phyloP scores from a whole-genome alignment of 257 asterid species.

The Striga asiatica region DNA sequence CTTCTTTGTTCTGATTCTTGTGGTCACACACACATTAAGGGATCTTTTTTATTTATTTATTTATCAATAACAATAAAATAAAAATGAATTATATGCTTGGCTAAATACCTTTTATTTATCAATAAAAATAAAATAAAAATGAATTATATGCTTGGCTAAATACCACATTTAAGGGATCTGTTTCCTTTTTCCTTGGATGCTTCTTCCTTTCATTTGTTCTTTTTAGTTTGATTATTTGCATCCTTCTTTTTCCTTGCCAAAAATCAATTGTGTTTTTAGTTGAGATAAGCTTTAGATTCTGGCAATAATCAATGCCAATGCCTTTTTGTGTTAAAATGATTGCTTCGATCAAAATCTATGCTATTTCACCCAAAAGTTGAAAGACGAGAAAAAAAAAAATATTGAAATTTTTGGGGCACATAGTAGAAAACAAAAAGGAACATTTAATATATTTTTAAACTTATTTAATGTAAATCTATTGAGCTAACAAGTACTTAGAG shows the following conservation, averaged over 20 bases:
- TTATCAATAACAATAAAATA: not conserved
- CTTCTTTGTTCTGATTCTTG: slow-evolving; percentile 12
- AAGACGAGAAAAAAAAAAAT: no score
- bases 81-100: not conserved
- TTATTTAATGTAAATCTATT: no score
- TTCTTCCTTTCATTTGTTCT: not conserved
- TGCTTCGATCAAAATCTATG: slow-evolving; percentile 13
- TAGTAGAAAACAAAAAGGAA: no score
- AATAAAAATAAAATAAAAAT: not conserved
- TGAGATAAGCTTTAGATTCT: slow-evolving; percentile 26
- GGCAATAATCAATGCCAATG: slow-evolving; percentile 20
- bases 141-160: not conserved
- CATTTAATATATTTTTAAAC: no score
- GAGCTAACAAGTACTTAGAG: no score
- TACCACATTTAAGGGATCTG: not conserved
- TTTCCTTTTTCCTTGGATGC: slow-evolving; percentile 27
- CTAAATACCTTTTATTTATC: not conserved
- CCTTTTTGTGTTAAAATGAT: slow-evolving; percentile 22
- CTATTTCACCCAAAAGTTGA: not conserved
- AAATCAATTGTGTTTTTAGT: slow-evolving; percentile 18
- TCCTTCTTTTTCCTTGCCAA: slow-evolving; percentile 9
- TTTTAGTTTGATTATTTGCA: no score
- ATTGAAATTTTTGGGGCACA: no score
- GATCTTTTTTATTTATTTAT: not conserved
- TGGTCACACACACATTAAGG: slow-evolving; percentile 3